Percentiles rank a stretch among this genome's conserved stretches.
Conservation (phyloP, 169 alveolate genomes). For the Plasmodium billcollinsi region DNA sequence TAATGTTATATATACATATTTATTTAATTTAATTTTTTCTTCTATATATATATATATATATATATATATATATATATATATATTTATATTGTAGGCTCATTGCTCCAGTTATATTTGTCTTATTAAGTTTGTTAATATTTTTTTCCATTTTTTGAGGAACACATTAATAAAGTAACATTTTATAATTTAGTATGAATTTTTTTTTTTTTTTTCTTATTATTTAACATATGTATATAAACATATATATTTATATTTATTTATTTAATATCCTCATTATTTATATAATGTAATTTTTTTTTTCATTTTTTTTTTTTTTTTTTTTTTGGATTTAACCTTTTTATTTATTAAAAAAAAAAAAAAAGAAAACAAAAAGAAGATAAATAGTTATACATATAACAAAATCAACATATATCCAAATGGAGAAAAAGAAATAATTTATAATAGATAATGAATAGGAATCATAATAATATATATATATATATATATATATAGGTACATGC, state of each 20-base stretch:
- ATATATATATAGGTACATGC: too few relatives aligned
- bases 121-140: slow-evolving; percentile 57
- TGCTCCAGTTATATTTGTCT: slow-evolving; percentile 64
- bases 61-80: not conserved
- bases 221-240: too few relatives aligned
- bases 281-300: not conserved
- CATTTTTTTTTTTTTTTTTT: not conserved
- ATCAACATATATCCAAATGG: too few relatives aligned
- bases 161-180: not conserved
- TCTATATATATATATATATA: not conserved
- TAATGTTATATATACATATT: too few relatives aligned
- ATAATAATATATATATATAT: too few relatives aligned
- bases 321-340: not conserved
- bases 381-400: too few relatives aligned
- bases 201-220: too few relatives aligned
- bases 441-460: too few relatives aligned
- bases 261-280: not conserved
- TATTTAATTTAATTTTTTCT: too few relatives aligned
- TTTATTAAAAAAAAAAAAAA: not conserved
- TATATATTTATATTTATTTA: not conserved
- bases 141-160: slow-evolving; percentile 22
- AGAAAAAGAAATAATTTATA: too few relatives aligned
- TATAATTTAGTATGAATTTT: not conserved
- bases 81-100: slow-evolving; percentile 21
- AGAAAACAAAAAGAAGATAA: not conserved